These are phyloP conservation scores for Toxicodendron radicans DNA, from an alignment of 345 rosid species.

Conservation along the genomic window DNA sequence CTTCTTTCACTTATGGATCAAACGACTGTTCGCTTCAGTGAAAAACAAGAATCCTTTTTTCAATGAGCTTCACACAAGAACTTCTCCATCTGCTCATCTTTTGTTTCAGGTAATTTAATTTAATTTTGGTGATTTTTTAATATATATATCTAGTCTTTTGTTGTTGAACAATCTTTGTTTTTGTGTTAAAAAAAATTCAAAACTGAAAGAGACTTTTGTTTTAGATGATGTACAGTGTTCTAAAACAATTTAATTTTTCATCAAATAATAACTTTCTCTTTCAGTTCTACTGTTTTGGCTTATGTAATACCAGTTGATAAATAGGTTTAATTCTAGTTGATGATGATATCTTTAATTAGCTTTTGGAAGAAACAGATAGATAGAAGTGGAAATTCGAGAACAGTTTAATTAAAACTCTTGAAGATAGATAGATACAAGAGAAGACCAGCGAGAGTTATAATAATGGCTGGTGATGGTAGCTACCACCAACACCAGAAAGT, in stretches of 20 bases:
- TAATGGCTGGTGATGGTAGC: not conserved
- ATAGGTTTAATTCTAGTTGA: not conserved
- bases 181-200: not conserved
- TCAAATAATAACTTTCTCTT: slow-evolving; percentile 10
- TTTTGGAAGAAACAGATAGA: slow-evolving; percentile 31
- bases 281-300: slow-evolving; percentile 1
- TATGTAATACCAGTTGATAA: not conserved
- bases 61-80: slow-evolving; percentile 48
- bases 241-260: no score
- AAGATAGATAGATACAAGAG: slow-evolving; percentile 2
- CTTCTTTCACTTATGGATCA: slow-evolving; percentile 34
- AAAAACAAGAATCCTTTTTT: slow-evolving; percentile 35
- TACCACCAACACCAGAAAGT: not conserved
- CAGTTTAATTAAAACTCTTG: slow-evolving; percentile 11
- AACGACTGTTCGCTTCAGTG: slow-evolving; percentile 35
- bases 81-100: slow-evolving; percentile 34
- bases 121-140: no score
- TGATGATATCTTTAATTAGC: slow-evolving; percentile 8
- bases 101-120: slow-evolving; percentile 48
- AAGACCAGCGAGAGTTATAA: slow-evolving; percentile 16
- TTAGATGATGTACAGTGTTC: not conserved
- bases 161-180: not conserved
- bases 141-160: not conserved
- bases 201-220: slow-evolving; percentile 9
- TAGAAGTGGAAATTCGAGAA: slow-evolving; percentile 35